A percentile compares a stretch with the other conserved stretches of the same genome.
Conservation (phyloP, 768 basidiomycete genomes). For the Naganishia vishniacii region DNA sequence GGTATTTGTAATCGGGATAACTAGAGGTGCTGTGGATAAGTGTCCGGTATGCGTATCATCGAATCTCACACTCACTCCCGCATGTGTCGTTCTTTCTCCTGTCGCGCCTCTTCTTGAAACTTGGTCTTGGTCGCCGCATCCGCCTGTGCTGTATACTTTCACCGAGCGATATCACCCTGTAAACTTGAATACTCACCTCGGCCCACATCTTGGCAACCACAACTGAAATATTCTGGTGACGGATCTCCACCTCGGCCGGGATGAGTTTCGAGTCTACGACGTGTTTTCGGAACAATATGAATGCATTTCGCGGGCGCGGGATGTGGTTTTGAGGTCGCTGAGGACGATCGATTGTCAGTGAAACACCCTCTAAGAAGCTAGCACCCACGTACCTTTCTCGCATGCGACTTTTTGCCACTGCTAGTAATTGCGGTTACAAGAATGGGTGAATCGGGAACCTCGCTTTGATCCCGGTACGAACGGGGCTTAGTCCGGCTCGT, state of each 20-base stretch:
- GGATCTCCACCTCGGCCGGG: constrained; percentile 57
- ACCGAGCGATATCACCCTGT: too few relatives aligned
- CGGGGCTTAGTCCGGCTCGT: background rate
- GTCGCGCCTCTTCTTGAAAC: constrained; percentile 43
- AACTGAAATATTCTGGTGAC: constrained; percentile 68
- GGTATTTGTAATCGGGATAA: constrained; percentile 47
- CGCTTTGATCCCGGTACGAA: constrained; percentile 1
- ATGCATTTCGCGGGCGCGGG: constrained; percentile 69
- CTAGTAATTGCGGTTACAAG: constrained; percentile 27
- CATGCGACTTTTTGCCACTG: constrained; percentile 30
- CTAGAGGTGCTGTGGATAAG: constrained; percentile 3
- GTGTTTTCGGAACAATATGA: constrained; percentile 73
- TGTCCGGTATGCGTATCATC: background rate
- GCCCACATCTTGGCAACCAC: constrained; percentile 69
- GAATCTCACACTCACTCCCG: constrained; percentile 36
- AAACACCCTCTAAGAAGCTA: too few relatives aligned
- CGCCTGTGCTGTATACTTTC: too few relatives aligned
- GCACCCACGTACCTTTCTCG: constrained; percentile 29
- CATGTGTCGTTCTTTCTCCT: constrained; percentile 47
- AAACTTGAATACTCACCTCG: too few relatives aligned
- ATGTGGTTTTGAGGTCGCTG: constrained; percentile 53
- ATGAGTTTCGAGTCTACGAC: constrained; percentile 62
- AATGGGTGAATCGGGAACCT: constrained; percentile 10
- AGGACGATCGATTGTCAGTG: too few relatives aligned
- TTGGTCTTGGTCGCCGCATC: constrained; percentile 39